A percentile compares a stretch with the other conserved stretches of the same genome.
phyloP scores from a whole-genome alignment of 2,329 filamentous ascomycete species.

The Trichoderma polysporum region DNA sequence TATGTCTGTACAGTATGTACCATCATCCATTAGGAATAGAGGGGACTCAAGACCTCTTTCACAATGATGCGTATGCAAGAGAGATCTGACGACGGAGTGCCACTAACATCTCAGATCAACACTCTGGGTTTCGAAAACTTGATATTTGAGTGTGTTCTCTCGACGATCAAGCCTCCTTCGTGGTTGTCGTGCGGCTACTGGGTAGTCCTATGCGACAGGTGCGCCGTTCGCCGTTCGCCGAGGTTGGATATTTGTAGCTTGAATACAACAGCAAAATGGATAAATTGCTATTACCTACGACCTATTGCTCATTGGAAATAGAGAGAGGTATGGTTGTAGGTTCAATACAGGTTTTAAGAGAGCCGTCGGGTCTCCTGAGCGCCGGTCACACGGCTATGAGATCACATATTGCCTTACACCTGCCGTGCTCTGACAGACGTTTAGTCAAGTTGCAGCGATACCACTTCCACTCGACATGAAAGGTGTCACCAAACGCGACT shows the following conservation, averaged over 20 bases:
- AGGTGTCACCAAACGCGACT: background rate
- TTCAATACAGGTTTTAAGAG: background rate
- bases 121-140: background rate
- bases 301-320: background rate
- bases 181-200: background rate
- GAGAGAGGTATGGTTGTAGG: background rate
- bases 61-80: slow-evolving; percentile 4
- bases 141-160: background rate
- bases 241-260: background rate
- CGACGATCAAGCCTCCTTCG: background rate
- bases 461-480: background rate
- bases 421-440: background rate
- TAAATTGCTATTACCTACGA: background rate
- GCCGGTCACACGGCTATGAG: background rate
- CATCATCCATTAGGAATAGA: background rate
- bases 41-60: background rate
- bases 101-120: slow-evolving; percentile 12
- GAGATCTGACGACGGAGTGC: slow-evolving; percentile 4
- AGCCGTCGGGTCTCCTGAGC: background rate
- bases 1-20: background rate
- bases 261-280: background rate
- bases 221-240: background rate
- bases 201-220: background rate
- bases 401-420: background rate
- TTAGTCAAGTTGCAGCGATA: background rate